Conservation (phyloP, 2,329 filamentous ascomycete genomes). For the Pestalotiopsis sp. region DNA sequence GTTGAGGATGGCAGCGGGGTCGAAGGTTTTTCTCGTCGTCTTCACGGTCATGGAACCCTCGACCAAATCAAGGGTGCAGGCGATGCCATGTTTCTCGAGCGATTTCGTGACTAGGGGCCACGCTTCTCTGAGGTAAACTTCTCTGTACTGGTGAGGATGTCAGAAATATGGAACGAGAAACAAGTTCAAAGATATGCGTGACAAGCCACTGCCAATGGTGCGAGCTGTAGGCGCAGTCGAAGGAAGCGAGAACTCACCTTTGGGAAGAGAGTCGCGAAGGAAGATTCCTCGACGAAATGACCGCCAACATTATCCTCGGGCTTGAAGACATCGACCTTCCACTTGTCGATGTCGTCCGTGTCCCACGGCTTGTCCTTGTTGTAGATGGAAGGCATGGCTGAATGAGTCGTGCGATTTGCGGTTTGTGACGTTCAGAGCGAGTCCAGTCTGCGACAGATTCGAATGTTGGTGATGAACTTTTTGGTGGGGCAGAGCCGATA, state of each 20-base stretch:
- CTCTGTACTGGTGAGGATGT: slow-evolving; percentile 64
- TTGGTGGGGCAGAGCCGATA: slow-evolving; percentile 5
- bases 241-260: not conserved
- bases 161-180: not conserved
- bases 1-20: slow-evolving; percentile 91
- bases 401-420: not conserved
- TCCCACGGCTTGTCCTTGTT: slow-evolving; percentile 83
- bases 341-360: slow-evolving; percentile 96
- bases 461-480: slow-evolving; percentile 6
- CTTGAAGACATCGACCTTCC: slow-evolving; percentile 62
- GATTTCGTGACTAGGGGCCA: slow-evolving; percentile 91
- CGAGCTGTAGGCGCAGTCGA: slow-evolving; percentile 50
- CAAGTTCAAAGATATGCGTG: not conserved
- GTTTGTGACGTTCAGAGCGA: not conserved
- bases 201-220: slow-evolving; percentile 71
- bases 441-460: not conserved
- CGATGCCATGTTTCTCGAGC: slow-evolving; percentile 85
- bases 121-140: slow-evolving; percentile 82
- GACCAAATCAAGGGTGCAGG: slow-evolving; percentile 89
- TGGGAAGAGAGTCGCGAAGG: slow-evolving; percentile 58
- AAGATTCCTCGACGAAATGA: slow-evolving; percentile 89
- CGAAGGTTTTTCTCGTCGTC: slow-evolving; percentile 83
- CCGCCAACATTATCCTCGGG: slow-evolving; percentile 82
- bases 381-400: slow-evolving; percentile 14
- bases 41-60: slow-evolving; percentile 97